Conservation (phyloP, 306 rosid genomes). For the Prunus mongolica region DNA sequence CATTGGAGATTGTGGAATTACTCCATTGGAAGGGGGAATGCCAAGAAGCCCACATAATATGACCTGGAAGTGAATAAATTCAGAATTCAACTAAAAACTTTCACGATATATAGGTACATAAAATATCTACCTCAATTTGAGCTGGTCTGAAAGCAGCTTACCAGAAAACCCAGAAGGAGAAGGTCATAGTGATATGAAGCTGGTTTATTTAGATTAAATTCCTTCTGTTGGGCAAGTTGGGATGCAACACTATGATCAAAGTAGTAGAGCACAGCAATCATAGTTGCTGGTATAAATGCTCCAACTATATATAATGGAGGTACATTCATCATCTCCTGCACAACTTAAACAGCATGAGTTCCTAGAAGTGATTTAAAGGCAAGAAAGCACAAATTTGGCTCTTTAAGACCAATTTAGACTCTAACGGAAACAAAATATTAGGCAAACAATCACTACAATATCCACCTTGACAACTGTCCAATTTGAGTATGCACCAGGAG, state of each 20-base stretch:
- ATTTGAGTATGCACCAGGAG: conserved; percentile 87
- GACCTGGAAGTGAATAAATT: conserved; percentile 47
- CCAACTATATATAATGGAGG: conserved; percentile 79
- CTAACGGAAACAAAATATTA: neutral
- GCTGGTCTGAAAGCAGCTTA: conserved; percentile 23
- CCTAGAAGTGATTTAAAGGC: conserved; percentile 9
- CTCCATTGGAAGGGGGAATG: conserved; percentile 94
- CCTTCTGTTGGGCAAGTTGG: conserved; percentile 92
- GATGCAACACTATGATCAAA: conserved; percentile 98
- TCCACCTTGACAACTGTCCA: conserved; percentile 88
- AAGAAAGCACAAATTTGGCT: conserved; percentile 8
- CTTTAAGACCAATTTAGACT: conserved; percentile 1
- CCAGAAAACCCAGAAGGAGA: conserved; percentile 86
- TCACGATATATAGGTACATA: conserved; percentile 9
- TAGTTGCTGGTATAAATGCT: conserved; percentile 95
- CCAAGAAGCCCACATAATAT: conserved; percentile 89
- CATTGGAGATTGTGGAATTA: conserved; percentile 98
- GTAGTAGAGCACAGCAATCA: conserved; percentile 95
- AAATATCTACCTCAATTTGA: neutral
- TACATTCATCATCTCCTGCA: conserved; percentile 89
- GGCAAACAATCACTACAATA: conserved; percentile 16
- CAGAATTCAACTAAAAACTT: conserved; percentile 9
- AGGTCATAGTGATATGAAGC: conserved; percentile 92
- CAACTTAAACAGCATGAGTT: conserved; percentile 32
- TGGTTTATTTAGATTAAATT: conserved; percentile 92